Evolutionary conservation across 2,329 filamentous ascomycete genomes (phyloP).

Genomic region (Ophiostoma montium): DNA sequence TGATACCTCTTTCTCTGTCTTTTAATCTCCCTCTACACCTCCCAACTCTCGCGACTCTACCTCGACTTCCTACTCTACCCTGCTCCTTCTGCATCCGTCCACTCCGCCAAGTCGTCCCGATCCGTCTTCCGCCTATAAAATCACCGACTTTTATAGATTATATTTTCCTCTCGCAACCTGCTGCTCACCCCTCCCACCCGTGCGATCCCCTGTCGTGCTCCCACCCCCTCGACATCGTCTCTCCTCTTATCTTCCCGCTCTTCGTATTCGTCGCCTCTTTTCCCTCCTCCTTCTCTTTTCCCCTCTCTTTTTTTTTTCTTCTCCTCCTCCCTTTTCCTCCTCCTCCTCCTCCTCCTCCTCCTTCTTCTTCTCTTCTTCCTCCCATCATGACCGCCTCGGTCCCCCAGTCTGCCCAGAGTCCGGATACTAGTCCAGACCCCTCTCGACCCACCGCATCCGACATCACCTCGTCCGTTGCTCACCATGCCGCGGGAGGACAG

Average conservation of each 20-base stretch:
- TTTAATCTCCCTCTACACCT: background rate
- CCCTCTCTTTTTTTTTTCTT: background rate
- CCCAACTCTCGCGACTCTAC: background rate
- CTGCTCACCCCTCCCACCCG: background rate
- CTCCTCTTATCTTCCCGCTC: background rate
- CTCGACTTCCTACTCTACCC: too few species aligned
- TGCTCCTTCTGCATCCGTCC: too few species aligned
- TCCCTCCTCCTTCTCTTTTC: slow-evolving; percentile 11
- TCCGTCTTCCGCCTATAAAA: background rate
- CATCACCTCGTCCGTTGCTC: slow-evolving; percentile 18
- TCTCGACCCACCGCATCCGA: slow-evolving; percentile 15
- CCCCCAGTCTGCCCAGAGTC: slow-evolving; percentile 12
- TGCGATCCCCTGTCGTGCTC: slow-evolving; percentile 1
- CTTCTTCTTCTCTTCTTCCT: slow-evolving; percentile 15
- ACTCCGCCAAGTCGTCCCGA: too few species aligned
- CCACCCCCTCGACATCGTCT: slow-evolving; percentile 1
- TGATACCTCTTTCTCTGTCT: slow-evolving; percentile 6
- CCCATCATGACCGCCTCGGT: slow-evolving; percentile 22
- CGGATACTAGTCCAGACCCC: slow-evolving; percentile 21
- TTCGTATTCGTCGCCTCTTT: background rate
- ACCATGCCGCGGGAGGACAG: slow-evolving; percentile 51
- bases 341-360: slow-evolving; percentile 19
- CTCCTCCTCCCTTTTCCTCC: slow-evolving; percentile 7
- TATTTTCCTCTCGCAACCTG: background rate
- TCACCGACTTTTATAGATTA: background rate